A percentile compares a stretch with the other conserved stretches of the same genome.
phyloP scores from a whole-genome alignment of 192 early-diverging fungal species.

The Phycomyces blakesleeanus region DNA sequence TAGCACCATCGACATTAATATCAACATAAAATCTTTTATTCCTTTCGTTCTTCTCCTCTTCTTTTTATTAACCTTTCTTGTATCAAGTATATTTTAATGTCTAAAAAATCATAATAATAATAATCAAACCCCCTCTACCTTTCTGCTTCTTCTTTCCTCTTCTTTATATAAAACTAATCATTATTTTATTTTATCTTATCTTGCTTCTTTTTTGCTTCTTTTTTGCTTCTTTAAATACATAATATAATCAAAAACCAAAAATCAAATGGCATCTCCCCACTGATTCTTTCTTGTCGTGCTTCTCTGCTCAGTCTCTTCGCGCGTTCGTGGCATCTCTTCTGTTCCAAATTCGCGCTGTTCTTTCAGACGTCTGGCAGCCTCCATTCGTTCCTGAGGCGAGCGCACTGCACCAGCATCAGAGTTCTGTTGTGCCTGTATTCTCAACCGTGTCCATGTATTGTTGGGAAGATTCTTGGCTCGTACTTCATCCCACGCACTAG shows the following conservation, averaged over 20 bases:
- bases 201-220: too few relatives aligned
- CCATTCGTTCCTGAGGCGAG: not conserved
- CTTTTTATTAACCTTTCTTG: too few relatives aligned
- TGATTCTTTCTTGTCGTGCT: conserved; percentile 16
- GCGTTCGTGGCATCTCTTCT: conserved; percentile 31
- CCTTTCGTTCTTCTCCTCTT: too few relatives aligned
- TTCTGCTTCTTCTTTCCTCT: too few relatives aligned
- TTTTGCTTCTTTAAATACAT: too few relatives aligned
- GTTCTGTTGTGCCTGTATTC: conserved; percentile 21
- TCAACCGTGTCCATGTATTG: conserved; percentile 24
- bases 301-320: conserved; percentile 27
- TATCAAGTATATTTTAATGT: too few relatives aligned
- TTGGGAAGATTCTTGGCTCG: conserved; percentile 28
- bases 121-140: too few relatives aligned
- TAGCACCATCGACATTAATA: too few relatives aligned
- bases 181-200: too few relatives aligned
- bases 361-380: conserved; percentile 9
- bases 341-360: not conserved
- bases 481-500: conserved; percentile 30
- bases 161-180: too few relatives aligned
- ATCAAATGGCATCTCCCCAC: conserved; percentile 20
- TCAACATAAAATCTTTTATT: too few relatives aligned
- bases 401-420: conserved; percentile 4
- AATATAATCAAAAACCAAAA: not conserved
- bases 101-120: too few relatives aligned